Evolutionary conservation across 1,139 yeast species (phyloP).

Genomic region (Hyphopichia buzzinii): DNA sequence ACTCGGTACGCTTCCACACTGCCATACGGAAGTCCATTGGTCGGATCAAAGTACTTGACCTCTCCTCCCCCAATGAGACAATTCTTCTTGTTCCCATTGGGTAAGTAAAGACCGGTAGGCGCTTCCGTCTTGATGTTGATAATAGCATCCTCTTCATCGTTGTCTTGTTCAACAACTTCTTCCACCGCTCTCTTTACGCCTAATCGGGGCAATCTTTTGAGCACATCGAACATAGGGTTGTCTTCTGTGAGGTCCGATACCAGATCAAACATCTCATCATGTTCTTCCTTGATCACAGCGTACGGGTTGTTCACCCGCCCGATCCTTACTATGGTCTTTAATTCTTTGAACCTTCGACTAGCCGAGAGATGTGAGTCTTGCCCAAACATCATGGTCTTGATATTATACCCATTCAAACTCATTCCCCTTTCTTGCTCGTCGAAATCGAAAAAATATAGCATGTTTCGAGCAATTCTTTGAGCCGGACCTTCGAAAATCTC

Average conservation of each 20-base stretch:
- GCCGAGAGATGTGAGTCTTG: constrained; percentile 53
- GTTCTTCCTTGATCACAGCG: constrained; percentile 33
- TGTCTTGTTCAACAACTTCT: constrained; percentile 40
- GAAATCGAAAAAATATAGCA: constrained; percentile 49
- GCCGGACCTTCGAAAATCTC: constrained; percentile 61
- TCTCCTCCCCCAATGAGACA: constrained; percentile 80
- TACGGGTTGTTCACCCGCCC: constrained; percentile 45
- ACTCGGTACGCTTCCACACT: constrained; percentile 76
- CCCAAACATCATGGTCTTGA: constrained; percentile 58
- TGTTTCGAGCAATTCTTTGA: constrained; percentile 54
- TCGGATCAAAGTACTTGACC: constrained; percentile 85
- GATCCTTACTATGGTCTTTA: constrained; percentile 53
- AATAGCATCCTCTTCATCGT: constrained; percentile 40
- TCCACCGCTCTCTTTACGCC: constrained; percentile 58
- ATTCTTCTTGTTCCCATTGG: constrained; percentile 65
- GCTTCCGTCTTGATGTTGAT: constrained; percentile 61
- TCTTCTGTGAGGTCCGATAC: constrained; percentile 37
- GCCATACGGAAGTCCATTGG: constrained; percentile 80
- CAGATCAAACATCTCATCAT: constrained; percentile 34
- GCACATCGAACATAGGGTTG: constrained; percentile 44
- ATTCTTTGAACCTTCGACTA: constrained; percentile 51
- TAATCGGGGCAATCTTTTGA: constrained; percentile 59
- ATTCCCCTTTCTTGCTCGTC: constrained; percentile 26
- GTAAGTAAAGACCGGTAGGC: constrained; percentile 70
- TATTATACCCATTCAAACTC: constrained; percentile 18